Base-by-base conservation (phyloP, 2,329 filamentous ascomycete genomes). In the Westerdykella aurantiaca region DNA sequence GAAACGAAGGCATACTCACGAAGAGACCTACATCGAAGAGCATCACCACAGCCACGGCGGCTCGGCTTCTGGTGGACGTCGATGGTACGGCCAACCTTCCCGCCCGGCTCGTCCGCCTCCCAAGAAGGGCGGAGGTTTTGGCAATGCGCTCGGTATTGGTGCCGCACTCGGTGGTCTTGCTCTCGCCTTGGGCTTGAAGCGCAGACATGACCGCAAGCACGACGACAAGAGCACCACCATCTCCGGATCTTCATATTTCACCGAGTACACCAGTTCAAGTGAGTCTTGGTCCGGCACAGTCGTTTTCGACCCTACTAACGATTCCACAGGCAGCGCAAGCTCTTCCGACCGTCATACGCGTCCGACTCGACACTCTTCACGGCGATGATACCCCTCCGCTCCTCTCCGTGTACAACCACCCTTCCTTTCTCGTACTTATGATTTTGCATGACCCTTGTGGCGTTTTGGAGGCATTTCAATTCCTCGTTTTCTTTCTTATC, bases 21-120 rank as follows among this genome's bases (percentile, higher is more conserved):
- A 81, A 48, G 76, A 82, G 55, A 80, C 84, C 38, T 71, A 81
- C 43, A 72, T 77, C 55, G 81, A 86, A 60, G 81, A 86, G 62
- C 78, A 78, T 52, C 77, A 80, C 42, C 70, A 73, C 50, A 75
- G 80, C 55, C 68, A 72, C 41, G 76, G 74, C 37, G 25, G 25
- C 25, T 16, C n/a, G 6, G 83, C 80, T 75, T 81, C 79, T 43
- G 69, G 74, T 22, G 72, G 74, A 31, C 70, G 75, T 52, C 73
- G 71, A 17, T 76, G 73, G 73, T 73, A 75, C 44, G 72, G 73
- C 38, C 61, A 68, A 12, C 55, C 57, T 31, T 44, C 60, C 43
- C 57, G 66, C 47, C 57, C 65, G 37, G 55, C 52, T 35, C 64
- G 69, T 7, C 45, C 52, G n/a, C 52, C 61, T 39, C 56, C 58